Evolutionary conservation across 1,139 yeast genomes (phyloP), one percentile per base, ranked within the genome.

Genomic region (Debaryomycetaceae sp.): DNA sequence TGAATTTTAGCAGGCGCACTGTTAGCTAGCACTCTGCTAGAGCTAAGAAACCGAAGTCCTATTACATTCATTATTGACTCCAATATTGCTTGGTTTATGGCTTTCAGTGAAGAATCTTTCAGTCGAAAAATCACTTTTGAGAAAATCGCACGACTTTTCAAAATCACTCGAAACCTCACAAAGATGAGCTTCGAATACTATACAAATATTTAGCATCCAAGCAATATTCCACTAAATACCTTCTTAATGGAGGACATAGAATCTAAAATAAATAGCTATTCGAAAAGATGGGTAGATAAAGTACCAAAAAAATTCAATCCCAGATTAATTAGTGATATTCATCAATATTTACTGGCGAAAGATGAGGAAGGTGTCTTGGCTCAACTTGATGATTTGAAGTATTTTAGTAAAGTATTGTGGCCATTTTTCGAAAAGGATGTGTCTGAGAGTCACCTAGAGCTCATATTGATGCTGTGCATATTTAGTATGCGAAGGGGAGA

Each of bases 361-460:
- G 31, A 31, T 31, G 37, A 26, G 11, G 22, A 30, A 14, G 37
- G 42, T 13, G 30, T 41, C 39, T 30, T 52, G n/a, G 50, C 48
- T 5, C 46, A 51, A 29, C 46, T 65, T 33, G 28, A 47, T 5
- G 48, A 51, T 9, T 48, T 61, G 4, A 46, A 47, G 19, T 63
- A 55, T 46, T 61, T 63, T 38, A 44, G 51, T 17, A 41, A 51
- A 17, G 58, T 64, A 31, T 56, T 73, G 9, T 75, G 79, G 80
- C 59, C 58, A 5, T 48, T 53, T 34, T 72, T 73, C 42, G 63
- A 63, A 36, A 58, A 53, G 13, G 74, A 73, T 39, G 57, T 63
- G 5, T 58, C 73, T 2, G 53, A 59, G 30, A 63, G 56, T 17
- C 79, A 75, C 46, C 56, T 73, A 4, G 63, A 66, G 37, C 53